Conservation (phyloP, 345 rosid species). For the Ceriops decandra region DNA sequence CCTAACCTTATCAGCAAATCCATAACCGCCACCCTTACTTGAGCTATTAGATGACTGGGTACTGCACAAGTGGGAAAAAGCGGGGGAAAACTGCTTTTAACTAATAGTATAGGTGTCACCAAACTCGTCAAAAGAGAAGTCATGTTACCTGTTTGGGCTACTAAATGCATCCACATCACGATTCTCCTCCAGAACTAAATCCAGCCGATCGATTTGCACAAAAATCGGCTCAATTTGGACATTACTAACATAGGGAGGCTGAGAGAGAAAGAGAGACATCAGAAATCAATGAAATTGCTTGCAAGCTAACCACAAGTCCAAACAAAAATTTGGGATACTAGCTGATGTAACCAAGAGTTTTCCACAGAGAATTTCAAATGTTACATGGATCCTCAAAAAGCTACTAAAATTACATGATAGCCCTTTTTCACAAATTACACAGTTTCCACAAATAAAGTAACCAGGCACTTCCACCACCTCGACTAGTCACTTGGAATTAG, state of each 20-base stretch:
- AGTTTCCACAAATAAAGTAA: too few relatives aligned
- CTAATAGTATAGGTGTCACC: not conserved
- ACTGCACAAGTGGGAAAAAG: slow-evolving; percentile 39
- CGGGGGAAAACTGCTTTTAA: not conserved
- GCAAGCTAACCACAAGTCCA: not conserved
- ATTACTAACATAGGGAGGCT: slow-evolving; percentile 91
- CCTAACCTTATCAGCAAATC: slow-evolving; percentile 97
- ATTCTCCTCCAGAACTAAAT: slow-evolving; percentile 96
- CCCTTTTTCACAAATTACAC: too few relatives aligned
- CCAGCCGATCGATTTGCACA: slow-evolving; percentile 88
- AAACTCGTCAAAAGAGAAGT: slow-evolving; percentile 2
- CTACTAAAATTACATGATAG: too few relatives aligned
- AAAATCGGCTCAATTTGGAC: slow-evolving; percentile 87
- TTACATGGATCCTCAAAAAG: too few relatives aligned
- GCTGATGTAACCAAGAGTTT: too few relatives aligned
- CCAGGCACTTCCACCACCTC: too few relatives aligned
- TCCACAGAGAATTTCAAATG: too few relatives aligned
- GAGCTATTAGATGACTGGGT: slow-evolving; percentile 52
- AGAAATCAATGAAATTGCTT: not conserved
- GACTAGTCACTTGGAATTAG: too few relatives aligned
- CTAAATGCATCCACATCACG: slow-evolving; percentile 53
- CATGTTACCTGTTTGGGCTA: slow-evolving; percentile 56
- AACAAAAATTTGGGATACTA: too few relatives aligned
- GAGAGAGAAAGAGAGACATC: not conserved
- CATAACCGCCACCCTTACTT: slow-evolving; percentile 79